Percentiles rank a stretch among this genome's conserved stretches.
These are phyloP conservation scores for Leavenworthia alabamica DNA, from an alignment of 345 rosid species.

Conservation along the genomic window DNA sequence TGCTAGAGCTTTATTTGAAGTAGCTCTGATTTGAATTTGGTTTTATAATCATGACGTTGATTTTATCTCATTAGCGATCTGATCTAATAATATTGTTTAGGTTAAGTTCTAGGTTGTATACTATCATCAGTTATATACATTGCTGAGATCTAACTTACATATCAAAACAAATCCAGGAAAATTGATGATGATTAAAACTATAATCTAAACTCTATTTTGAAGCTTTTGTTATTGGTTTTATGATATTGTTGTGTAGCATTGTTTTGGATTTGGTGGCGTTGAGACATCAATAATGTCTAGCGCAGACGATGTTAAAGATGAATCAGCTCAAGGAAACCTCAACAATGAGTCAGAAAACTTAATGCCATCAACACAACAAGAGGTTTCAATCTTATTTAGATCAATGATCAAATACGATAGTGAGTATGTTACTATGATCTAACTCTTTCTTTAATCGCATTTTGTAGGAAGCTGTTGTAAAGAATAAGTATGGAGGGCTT, in stretches of 20 bases:
- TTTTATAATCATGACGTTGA: too few species aligned
- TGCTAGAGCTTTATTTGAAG: too few species aligned
- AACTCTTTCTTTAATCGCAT: constrained; percentile 6
- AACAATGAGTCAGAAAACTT: constrained; percentile 33
- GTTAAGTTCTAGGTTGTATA: too few species aligned
- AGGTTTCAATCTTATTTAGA: constrained; percentile 39
- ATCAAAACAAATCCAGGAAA: too few species aligned
- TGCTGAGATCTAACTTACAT: too few species aligned
- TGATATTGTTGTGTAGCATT: constrained; percentile 16
- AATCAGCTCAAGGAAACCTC: constrained; percentile 41
- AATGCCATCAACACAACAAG: constrained; percentile 55
- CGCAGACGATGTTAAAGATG: constrained; percentile 48
- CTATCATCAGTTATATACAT: too few species aligned
- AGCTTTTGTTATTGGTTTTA: constrained; percentile 1
- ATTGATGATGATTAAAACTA: too few species aligned
- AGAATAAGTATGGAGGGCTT: constrained; percentile 94
- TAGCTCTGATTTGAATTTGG: too few species aligned
- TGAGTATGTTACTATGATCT: too few species aligned
- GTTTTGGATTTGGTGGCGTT: constrained; percentile 25
- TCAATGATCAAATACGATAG: background rate
- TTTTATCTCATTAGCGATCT: too few species aligned
- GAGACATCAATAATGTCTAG: constrained; percentile 40
- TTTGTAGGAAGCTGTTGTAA: constrained; percentile 59
- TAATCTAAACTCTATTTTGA: too few species aligned
- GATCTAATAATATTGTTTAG: too few species aligned